Conservation (phyloP, 2,329 filamentous ascomycete genomes). For the Aspergillus sp. region DNA sequence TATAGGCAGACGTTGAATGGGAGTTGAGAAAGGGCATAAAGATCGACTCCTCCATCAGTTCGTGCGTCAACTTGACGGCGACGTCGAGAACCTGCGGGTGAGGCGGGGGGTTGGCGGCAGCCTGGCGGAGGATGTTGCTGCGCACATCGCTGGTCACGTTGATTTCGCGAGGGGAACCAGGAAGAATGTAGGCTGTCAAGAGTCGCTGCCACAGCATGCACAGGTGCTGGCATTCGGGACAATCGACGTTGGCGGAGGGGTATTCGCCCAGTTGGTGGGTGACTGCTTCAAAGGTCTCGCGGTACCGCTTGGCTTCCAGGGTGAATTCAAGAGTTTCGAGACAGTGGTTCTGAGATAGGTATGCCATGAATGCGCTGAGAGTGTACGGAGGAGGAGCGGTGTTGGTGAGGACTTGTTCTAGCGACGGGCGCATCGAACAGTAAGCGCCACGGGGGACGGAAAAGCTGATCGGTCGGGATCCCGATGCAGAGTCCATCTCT, state of each 20-base stretch:
- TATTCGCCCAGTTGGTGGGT: slow-evolving; percentile 43
- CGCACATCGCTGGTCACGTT: slow-evolving; percentile 84
- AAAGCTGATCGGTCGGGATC: slow-evolving; percentile 40
- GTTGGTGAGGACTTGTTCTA: slow-evolving; percentile 84
- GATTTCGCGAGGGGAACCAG: slow-evolving; percentile 77
- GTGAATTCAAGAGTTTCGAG: slow-evolving; percentile 95
- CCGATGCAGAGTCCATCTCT: slow-evolving; percentile 35
- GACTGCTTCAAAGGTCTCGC: slow-evolving; percentile 56
- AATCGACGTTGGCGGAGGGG: slow-evolving; percentile 39
- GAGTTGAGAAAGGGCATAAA: slow-evolving; percentile 84
- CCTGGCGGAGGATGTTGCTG: slow-evolving; percentile 65
- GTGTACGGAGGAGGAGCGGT: slow-evolving; percentile 83
- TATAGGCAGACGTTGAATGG: slow-evolving; percentile 43
- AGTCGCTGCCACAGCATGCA: slow-evolving; percentile 80
- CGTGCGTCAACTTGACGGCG: slow-evolving; percentile 81
- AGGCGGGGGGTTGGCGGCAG: slow-evolving; percentile 54
- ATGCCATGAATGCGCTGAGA: slow-evolving; percentile 88
- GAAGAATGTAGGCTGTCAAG: slow-evolving; percentile 81
- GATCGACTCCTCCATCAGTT: slow-evolving; percentile 96
- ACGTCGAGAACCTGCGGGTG: slow-evolving; percentile 72
- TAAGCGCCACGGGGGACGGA: slow-evolving; percentile 33
- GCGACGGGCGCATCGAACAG: slow-evolving; percentile 56
- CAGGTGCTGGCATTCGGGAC: slow-evolving; percentile 60
- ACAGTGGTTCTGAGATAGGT: slow-evolving; percentile 93
- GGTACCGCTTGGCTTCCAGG: slow-evolving; percentile 83